Base-by-base conservation (phyloP, 768 basidiomycete genomes). In the Clavulina sp. region DNA sequence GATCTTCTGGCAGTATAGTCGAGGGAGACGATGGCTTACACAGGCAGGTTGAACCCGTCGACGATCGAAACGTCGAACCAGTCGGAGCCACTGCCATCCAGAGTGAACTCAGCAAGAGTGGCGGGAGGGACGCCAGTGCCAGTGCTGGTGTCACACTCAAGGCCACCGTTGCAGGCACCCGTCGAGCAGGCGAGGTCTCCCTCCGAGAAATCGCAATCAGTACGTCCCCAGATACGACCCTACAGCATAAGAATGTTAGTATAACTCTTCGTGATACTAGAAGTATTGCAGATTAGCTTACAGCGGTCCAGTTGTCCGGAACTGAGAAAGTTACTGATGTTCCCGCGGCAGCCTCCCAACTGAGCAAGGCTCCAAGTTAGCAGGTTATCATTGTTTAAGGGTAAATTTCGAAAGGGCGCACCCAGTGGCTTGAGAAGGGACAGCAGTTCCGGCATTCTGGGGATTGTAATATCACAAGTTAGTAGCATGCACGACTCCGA, bases 101-200 rank as follows among this genome's bases (percentile, higher is more conserved):
- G 53, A 21, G 52, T 54, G 19, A 55, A 54, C 32, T 58, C 53
- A 7, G 48, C 55, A n/a, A 58, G 50, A 1, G 55, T 52, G 2
- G 57, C 59, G 6, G 58, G 60, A 19, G 60, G 57, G 4, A 61
- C 60, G 24, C 59, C 69, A 0, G 69, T 70, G 5, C 69, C 69
- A 13, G 62, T 64, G 54, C n/a, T 50, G 9, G 62, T 53, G 55
- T 68, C 64, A 50, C 68, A 70, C 23, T 59, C 46, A 0, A 70
- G 59, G 33, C 69, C 69, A 43, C 69, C 50, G 43, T 54, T 57
- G 50, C 51, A 58, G 16, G 50, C 53, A 13, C n/a, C n/a, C n/a
- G n/a, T n/a, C n/a, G n/a, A n/a, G n/a, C n/a, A n/a, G n/a, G n/a
- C n/a, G n/a, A n/a, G n/a, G n/a, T n/a, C n/a, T n/a, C n/a, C n/a